Percentiles rank a stretch among this genome's conserved stretches.
Evolutionary conservation across 2,329 filamentous ascomycete species (phyloP).

Genomic region (Nemania sp.): DNA sequence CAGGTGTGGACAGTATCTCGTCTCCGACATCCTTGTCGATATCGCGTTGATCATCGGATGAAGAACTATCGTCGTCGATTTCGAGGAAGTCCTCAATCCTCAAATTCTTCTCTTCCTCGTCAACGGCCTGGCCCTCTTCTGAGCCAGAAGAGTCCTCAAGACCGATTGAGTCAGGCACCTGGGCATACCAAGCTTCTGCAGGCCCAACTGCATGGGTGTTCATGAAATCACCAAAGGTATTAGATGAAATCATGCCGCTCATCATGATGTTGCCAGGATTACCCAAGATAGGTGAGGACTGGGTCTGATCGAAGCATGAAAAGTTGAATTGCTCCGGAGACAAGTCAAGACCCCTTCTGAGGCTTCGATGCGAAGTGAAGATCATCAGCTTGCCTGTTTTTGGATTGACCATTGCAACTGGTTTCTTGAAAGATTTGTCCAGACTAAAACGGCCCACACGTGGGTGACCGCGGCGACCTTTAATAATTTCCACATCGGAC

Average conservation of each 20-base stretch:
- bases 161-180: constrained; percentile 61
- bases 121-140: constrained; percentile 62
- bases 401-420: constrained; percentile 61
- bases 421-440: constrained; percentile 57
- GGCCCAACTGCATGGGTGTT: constrained; percentile 71
- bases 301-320: constrained; percentile 45
- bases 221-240: constrained; percentile 59
- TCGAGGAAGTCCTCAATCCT: constrained; percentile 75
- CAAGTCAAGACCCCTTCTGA: constrained; percentile 50
- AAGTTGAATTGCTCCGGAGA: constrained; percentile 60
- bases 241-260: constrained; percentile 66
- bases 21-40: constrained; percentile 48
- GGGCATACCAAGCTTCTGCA: constrained; percentile 75
- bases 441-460: constrained; percentile 59
- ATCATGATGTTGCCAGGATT: constrained; percentile 78
- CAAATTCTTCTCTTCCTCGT: constrained; percentile 66
- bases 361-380: constrained; percentile 56
- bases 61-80: constrained; percentile 62
- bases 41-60: constrained; percentile 59
- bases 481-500: constrained; percentile 52
- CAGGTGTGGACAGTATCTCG: constrained; percentile 53
- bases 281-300: constrained; percentile 61
- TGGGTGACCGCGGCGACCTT: constrained; percentile 54
- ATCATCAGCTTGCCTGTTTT: constrained; percentile 65
- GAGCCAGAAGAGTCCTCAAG: constrained; percentile 45